phyloP scores from a whole-genome alignment of 1,284 basidiomycete genomes.

The Vanrija sp. region DNA sequence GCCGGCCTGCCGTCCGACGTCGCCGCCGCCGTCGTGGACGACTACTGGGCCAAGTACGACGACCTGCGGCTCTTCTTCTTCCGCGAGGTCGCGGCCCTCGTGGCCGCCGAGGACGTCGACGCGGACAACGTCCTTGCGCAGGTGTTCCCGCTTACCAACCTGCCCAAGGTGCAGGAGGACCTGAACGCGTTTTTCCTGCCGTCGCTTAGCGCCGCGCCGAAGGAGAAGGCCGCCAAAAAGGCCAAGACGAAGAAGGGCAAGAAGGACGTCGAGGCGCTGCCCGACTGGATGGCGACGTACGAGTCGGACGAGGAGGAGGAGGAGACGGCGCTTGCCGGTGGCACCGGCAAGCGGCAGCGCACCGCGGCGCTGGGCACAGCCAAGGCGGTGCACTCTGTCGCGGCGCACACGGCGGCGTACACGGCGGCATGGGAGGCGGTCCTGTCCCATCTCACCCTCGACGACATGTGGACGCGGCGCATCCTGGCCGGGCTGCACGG shows the following conservation, averaged over 20 bases:
- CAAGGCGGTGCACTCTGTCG: constrained; percentile 32
- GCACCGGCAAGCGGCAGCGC: constrained; percentile 29
- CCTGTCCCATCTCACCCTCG: constrained; percentile 20
- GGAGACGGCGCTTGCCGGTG: constrained; percentile 43
- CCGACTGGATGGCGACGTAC: constrained; percentile 50
- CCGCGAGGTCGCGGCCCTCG: constrained; percentile 62
- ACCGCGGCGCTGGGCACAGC: constrained; percentile 37
- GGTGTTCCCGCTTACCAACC: constrained; percentile 72
- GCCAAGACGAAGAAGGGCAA: constrained; percentile 45
- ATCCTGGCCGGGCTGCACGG: constrained; percentile 41
- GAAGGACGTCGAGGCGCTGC: constrained; percentile 32
- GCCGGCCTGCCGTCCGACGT: constrained; percentile 62
- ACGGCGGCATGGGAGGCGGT: constrained; percentile 39
- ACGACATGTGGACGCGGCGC: constrained; percentile 35
- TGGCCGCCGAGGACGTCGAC: constrained; percentile 6
- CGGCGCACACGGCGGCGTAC: constrained; percentile 31
- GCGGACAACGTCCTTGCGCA: constrained; percentile 68
- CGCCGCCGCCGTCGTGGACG: constrained; percentile 37
- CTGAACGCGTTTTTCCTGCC: constrained; percentile 83
- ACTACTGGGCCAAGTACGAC: constrained; percentile 52
- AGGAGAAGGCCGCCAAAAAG: constrained; percentile 33
- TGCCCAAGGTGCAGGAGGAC: constrained; percentile 71
- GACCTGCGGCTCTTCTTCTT: constrained; percentile 94
- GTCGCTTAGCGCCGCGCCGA: constrained; percentile 58
- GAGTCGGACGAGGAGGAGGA: constrained; percentile 42